Base-by-base conservation (phyloP, 2,329 filamentous ascomycete genomes). In the Fusarium sarcochroum region DNA sequence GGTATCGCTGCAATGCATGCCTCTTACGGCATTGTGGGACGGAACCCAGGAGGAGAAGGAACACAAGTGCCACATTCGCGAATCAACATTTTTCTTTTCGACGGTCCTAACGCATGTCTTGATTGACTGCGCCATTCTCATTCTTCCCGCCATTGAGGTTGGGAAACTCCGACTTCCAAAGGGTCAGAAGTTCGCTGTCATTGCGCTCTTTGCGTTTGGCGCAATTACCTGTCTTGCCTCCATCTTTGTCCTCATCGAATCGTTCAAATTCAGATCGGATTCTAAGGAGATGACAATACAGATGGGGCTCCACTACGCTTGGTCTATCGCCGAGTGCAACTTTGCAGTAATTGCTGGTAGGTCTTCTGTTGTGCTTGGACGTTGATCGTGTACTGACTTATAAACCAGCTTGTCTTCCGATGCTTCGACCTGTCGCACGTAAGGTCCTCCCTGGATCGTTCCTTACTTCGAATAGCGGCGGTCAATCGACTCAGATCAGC, bases 21-120 rank as follows among this genome's bases (percentile, higher is more conserved):
- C 79, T 0, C 60, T 79, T 0, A 72, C 76, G 21, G 74, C 71
- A 4, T 76, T 78, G 27, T 80, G 77, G 79, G 69, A 76, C 20
- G 68, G 70, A 11, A 57, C 65, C 4, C 68, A 78, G 27, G 51
- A 54, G n/a, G 53, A 48, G 7, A 54, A 58, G 27, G 71, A 67
- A 4, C 68, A 65, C 2, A 61, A 68, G 14, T 80, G 79, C 61
- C 69, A 63, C 6, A 76, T 80, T 17, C 64, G 75, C 38, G 75
- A 75, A 54, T 67, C 70, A 15, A 73, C 73, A 0, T 79, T 77
- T 25, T 78, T 78, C 61, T 75, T 79, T 40, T 74, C 76, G 15
- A 77, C 76, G 1, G 73, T 76, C 2, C 37, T 77, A 13, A 71
- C 73, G 2, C 78, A 80, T 46, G 62, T 76, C 1, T 11, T 77